Evolutionary conservation across 2,329 filamentous ascomycete species (phyloP).

Genomic region (Claviceps cyperi): DNA sequence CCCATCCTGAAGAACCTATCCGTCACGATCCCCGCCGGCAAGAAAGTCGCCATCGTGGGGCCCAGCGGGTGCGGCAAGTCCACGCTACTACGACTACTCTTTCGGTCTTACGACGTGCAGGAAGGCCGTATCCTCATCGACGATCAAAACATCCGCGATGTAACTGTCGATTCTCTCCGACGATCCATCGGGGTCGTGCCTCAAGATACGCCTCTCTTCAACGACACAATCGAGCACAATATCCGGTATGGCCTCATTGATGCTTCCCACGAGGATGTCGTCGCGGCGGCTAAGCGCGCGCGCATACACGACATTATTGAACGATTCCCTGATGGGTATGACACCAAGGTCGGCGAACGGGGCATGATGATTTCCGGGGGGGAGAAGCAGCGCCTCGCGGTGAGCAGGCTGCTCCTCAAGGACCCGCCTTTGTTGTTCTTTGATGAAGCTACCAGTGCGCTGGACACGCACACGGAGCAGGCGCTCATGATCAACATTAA

Average conservation of each 20-base stretch:
- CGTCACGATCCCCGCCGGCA: constrained; percentile 83
- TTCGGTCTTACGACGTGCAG: constrained; percentile 88
- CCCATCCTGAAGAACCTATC: constrained; percentile 75
- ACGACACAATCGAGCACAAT: constrained; percentile 90
- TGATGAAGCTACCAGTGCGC: constrained; percentile 82
- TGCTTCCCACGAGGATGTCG: constrained; percentile 57
- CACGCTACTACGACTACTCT: constrained; percentile 77
- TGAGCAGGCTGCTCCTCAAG: constrained; percentile 73
- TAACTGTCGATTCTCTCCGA: constrained; percentile 70
- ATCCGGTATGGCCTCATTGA: constrained; percentile 81
- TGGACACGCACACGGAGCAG: constrained; percentile 90
- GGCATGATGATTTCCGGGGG: constrained; percentile 95
- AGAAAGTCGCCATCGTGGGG: constrained; percentile 91
- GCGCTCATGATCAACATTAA: constrained; percentile 86
- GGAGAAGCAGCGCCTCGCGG: constrained; percentile 81
- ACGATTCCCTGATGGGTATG: constrained; percentile 73
- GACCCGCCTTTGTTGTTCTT: constrained; percentile 87
- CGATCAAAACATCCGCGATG: constrained; percentile 76
- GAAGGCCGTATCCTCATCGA: constrained; percentile 78
- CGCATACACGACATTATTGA: constrained; percentile 72
- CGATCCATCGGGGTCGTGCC: constrained; percentile 86
- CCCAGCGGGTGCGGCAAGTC: constrained; percentile 95
- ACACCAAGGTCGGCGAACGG: constrained; percentile 82
- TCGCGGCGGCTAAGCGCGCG: constrained; percentile 66
- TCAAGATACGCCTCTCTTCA: constrained; percentile 94